These are phyloP conservation scores for Rosellinia necatrix DNA, from an alignment of 2,329 filamentous ascomycete species.

Conservation along the genomic window DNA sequence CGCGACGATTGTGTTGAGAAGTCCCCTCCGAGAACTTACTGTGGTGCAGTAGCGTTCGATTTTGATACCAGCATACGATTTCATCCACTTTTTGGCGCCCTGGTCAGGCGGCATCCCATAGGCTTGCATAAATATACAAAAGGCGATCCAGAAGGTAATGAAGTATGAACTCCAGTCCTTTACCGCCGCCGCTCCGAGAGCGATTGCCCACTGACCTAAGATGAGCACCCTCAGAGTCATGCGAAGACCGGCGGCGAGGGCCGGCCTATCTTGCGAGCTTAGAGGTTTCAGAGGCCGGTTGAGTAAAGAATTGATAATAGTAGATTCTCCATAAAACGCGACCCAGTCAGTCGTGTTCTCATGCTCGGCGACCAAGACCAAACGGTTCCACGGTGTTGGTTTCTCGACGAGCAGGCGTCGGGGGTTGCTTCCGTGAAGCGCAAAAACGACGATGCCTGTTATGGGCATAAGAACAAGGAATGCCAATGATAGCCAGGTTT, in stretches of 20 bases:
- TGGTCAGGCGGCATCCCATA: background rate
- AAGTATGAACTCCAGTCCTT: slow-evolving; percentile 13
- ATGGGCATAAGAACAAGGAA: background rate
- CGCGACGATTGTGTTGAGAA: slow-evolving; percentile 11
- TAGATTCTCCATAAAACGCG: slow-evolving; percentile 3
- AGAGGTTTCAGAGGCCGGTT: slow-evolving; percentile 3
- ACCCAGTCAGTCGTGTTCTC: slow-evolving; percentile 4
- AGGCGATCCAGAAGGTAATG: slow-evolving; percentile 4
- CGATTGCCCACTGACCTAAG: slow-evolving; percentile 8
- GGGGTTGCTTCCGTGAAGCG: background rate
- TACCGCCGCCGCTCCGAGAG: background rate
- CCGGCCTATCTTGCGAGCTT: background rate
- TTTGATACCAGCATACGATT: background rate
- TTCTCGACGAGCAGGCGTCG: background rate
- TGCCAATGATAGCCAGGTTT: slow-evolving; percentile 1
- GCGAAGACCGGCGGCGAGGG: background rate
- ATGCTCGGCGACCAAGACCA: background rate
- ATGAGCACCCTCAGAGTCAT: slow-evolving; percentile 1
- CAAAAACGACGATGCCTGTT: background rate
- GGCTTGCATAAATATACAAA: slow-evolving; percentile 9
- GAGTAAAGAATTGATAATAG: slow-evolving; percentile 5
- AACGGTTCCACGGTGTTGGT: background rate
- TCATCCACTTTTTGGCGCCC: background rate
- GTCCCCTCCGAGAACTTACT: background rate
- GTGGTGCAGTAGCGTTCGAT: background rate